Percentiles rank a stretch among this genome's conserved stretches.
Evolutionary conservation across 1,284 basidiomycete species (phyloP).

Genomic region (Sanghuangporus sanghuang): DNA sequence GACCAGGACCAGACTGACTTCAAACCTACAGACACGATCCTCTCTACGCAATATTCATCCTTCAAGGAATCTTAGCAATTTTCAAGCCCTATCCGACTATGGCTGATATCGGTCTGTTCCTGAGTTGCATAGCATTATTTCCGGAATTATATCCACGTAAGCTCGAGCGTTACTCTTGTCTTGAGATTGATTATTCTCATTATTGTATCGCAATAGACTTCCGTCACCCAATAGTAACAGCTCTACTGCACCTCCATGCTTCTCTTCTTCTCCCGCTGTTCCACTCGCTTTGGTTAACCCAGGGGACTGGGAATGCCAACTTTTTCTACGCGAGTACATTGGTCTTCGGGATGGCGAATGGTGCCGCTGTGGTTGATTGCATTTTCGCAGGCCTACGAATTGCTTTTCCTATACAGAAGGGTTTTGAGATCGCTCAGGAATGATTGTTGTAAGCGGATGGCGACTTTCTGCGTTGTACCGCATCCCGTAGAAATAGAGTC

Average conservation of each 20-base stretch:
- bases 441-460: constrained; percentile 26
- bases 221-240: constrained; percentile 82
- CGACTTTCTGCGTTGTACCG: background rate
- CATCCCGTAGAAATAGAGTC: background rate
- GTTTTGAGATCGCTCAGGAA: constrained; percentile 52
- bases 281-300: constrained; percentile 86
- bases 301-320: constrained; percentile 95
- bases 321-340: constrained; percentile 97
- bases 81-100: constrained; percentile 94
- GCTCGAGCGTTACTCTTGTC: constrained; percentile 28
- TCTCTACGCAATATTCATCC: constrained; percentile 73
- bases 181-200: background rate
- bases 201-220: constrained; percentile 51
- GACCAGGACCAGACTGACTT: background rate
- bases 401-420: constrained; percentile 58
- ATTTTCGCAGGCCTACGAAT: constrained; percentile 74
- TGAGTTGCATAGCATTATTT: constrained; percentile 77
- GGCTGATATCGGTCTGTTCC: constrained; percentile 83
- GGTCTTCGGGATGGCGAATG: constrained; percentile 88
- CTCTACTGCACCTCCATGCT: constrained; percentile 81
- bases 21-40: constrained; percentile 65
- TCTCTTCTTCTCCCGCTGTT: constrained; percentile 87
- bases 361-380: constrained; percentile 77
- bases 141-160: constrained; percentile 81
- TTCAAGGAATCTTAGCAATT: constrained; percentile 73